These are phyloP conservation scores for Aspergillus flavus DNA, from an alignment of 2,329 filamentous ascomycete species.

Conservation along the genomic window DNA sequence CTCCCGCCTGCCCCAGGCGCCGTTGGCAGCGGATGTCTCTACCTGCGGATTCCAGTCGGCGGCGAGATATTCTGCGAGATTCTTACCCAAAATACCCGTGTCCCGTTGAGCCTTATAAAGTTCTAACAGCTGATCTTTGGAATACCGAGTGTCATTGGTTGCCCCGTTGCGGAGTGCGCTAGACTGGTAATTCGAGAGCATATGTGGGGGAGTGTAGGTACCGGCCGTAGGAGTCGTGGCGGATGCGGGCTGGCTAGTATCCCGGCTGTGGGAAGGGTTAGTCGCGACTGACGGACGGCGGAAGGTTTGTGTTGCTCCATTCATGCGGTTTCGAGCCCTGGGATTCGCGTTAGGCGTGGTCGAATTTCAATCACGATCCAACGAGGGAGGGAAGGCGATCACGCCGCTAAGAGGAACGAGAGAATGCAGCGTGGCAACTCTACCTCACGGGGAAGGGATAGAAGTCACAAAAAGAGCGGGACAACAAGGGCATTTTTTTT, in stretches of 20 bases:
- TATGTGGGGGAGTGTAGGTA: constrained; percentile 64
- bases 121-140: constrained; percentile 75
- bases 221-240: constrained; percentile 46
- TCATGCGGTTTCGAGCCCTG: constrained; percentile 64
- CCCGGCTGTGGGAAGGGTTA: constrained; percentile 51
- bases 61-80: constrained; percentile 69
- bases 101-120: constrained; percentile 66
- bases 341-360: constrained; percentile 1
- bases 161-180: constrained; percentile 56
- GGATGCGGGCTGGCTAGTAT: constrained; percentile 43
- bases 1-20: constrained; percentile 74
- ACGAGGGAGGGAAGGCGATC: constrained; percentile 8
- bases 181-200: constrained; percentile 53
- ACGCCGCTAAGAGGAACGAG: background rate
- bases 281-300: constrained; percentile 64
- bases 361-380: background rate
- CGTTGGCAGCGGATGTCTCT: constrained; percentile 63
- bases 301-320: constrained; percentile 69
- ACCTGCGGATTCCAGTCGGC: constrained; percentile 78
- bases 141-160: constrained; percentile 65
- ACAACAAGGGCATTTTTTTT: constrained; percentile 2
- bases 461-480: background rate
- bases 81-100: constrained; percentile 57
- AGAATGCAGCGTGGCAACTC: background rate
- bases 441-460: constrained; percentile 1